Conservation (phyloP, 371 early-diverging fungal species). For the Blastocladiella emersonii region DNA sequence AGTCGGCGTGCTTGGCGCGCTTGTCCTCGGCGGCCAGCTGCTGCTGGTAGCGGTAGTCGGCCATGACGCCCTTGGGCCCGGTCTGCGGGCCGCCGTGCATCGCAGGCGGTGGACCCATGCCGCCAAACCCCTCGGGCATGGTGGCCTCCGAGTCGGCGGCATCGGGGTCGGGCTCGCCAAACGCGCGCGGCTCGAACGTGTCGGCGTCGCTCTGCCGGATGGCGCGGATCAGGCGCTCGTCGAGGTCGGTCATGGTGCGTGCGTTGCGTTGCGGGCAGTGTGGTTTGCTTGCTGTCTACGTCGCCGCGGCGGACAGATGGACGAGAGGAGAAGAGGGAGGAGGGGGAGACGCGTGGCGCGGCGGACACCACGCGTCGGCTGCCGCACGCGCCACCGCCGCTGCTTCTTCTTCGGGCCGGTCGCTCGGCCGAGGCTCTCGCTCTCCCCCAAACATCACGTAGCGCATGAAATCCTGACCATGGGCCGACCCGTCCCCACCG, state of each 20-base stretch:
- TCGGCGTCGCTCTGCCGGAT: not conserved
- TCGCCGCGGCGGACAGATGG: too few species aligned
- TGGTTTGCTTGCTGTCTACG: too few species aligned
- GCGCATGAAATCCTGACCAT: too few species aligned
- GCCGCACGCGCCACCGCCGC: too few species aligned
- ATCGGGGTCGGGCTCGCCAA: slow-evolving; percentile 5
- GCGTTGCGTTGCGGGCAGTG: too few species aligned
- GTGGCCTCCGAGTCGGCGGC: not conserved
- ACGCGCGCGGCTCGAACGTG: slow-evolving; percentile 1
- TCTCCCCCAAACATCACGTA: too few species aligned
- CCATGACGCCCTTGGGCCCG: slow-evolving; percentile 8
- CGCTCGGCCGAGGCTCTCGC: too few species aligned
- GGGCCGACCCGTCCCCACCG: too few species aligned
- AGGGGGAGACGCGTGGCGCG: too few species aligned
- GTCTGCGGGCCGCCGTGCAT: slow-evolving; percentile 6
- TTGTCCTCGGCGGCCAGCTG: not conserved
- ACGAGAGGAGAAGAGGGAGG: too few species aligned
- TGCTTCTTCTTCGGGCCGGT: too few species aligned
- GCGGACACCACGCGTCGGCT: too few species aligned
- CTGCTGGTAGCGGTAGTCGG: slow-evolving; percentile 6
- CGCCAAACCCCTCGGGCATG: not conserved
- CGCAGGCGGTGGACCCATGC: not conserved
- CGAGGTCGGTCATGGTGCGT: slow-evolving; percentile 2
- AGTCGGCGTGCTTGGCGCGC: not conserved
- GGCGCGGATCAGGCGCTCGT: slow-evolving; percentile 4